Percentiles rank a stretch among this genome's conserved stretches.
Evolutionary conservation across 2,329 filamentous ascomycete genomes (phyloP).

Genomic region (Calonectria multiphialidica): DNA sequence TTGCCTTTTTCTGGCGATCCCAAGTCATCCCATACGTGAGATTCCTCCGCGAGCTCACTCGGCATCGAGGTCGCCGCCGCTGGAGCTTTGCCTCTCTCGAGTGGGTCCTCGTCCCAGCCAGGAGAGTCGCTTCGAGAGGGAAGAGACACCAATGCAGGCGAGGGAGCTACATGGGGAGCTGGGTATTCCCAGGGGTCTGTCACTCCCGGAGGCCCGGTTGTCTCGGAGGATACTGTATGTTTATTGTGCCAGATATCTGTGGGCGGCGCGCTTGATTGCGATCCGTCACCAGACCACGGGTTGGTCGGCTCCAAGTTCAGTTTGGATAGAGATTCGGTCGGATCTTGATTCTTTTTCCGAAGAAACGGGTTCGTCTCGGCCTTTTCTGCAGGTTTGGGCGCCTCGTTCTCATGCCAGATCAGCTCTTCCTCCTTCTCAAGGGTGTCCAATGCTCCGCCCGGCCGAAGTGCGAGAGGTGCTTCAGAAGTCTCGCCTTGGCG

Average conservation of each 20-base stretch:
- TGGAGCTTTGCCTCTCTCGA: slow-evolving; percentile 40
- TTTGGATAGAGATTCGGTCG: slow-evolving; percentile 54
- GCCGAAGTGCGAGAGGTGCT: slow-evolving; percentile 48
- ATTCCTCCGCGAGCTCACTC: slow-evolving; percentile 54
- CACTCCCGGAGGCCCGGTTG: neutral
- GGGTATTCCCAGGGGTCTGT: slow-evolving; percentile 45
- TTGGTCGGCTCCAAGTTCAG: slow-evolving; percentile 57
- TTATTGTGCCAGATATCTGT: slow-evolving; percentile 41
- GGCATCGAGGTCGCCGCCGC: slow-evolving; percentile 42
- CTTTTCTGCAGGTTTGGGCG: slow-evolving; percentile 30
- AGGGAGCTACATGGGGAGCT: slow-evolving; percentile 44
- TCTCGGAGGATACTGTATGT: neutral
- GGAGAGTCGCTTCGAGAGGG: slow-evolving; percentile 53
- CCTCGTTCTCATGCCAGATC: slow-evolving; percentile 46
- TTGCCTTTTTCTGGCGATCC: slow-evolving; percentile 57
- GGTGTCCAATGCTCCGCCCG: slow-evolving; percentile 42
- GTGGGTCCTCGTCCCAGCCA: slow-evolving; percentile 55
- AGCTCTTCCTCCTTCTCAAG: slow-evolving; percentile 45
- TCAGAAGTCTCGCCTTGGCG: slow-evolving; percentile 27
- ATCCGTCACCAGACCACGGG: slow-evolving; percentile 46
- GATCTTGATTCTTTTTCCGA: slow-evolving; percentile 56
- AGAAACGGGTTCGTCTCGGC: slow-evolving; percentile 66
- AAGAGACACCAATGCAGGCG: slow-evolving; percentile 51
- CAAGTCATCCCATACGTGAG: slow-evolving; percentile 64
- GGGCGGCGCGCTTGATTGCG: slow-evolving; percentile 8